These are phyloP conservation scores for Dimargaris cristalligena DNA, from an alignment of 192 early-diverging fungal species.

Conservation along the genomic window DNA sequence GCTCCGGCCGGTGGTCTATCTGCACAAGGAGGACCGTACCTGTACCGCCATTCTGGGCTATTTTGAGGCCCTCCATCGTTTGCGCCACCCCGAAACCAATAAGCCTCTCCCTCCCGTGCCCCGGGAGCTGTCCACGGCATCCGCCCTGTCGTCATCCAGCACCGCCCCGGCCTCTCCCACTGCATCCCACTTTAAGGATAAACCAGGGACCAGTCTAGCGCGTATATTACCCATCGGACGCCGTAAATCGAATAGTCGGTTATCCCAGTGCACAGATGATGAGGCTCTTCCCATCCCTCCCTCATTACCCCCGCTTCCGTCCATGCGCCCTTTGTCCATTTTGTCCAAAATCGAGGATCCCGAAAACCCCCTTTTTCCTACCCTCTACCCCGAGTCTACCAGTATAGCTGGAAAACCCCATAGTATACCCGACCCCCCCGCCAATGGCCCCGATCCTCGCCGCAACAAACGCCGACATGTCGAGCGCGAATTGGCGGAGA, in stretches of 20 bases:
- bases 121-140: too few relatives aligned
- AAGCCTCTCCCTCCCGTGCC: constrained; percentile 4
- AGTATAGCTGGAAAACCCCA: neutral
- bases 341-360: neutral
- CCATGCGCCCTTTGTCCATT: constrained; percentile 4
- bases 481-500: constrained; percentile 56
- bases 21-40: neutral
- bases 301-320: neutral
- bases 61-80: neutral
- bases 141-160: neutral
- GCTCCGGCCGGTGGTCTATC: too few relatives aligned
- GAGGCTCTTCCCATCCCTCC: neutral
- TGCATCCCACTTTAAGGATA: neutral
- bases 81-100: neutral
- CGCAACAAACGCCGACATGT: constrained; percentile 45
- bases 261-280: neutral
- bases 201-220: neutral
- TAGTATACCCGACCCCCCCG: neutral
- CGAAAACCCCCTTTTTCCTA: neutral
- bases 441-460: neutral
- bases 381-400: too few relatives aligned
- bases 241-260: neutral
- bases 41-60: neutral
- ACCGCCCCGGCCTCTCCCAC: too few relatives aligned
- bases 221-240: neutral